Evolutionary conservation across 129 eudicot species (phyloP).

Genomic region (Arctium lappa): DNA sequence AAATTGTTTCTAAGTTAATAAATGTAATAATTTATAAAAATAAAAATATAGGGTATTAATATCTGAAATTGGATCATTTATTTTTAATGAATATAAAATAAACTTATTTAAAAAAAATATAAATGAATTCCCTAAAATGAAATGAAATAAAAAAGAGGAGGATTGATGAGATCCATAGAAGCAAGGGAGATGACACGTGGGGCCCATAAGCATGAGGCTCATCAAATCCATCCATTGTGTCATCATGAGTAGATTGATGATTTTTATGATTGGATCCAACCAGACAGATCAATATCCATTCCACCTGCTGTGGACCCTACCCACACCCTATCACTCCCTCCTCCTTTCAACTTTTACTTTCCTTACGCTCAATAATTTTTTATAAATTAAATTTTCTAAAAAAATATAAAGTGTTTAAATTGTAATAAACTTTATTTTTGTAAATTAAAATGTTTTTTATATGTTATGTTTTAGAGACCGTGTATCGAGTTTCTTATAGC

Average conservation of each 20-base stretch:
- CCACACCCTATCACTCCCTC: slow-evolving; percentile 19
- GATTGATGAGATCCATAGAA: slow-evolving; percentile 26
- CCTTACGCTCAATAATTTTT: background rate
- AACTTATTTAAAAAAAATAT: background rate
- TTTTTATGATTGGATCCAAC: slow-evolving; percentile 49
- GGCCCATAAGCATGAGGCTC: slow-evolving; percentile 26
- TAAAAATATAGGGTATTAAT: background rate
- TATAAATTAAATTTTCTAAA: background rate
- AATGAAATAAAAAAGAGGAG: background rate
- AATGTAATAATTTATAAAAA: too few relatives aligned
- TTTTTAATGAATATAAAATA: background rate
- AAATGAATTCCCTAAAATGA: background rate
- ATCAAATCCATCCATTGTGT: slow-evolving; percentile 45
- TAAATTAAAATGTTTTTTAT: too few relatives aligned
- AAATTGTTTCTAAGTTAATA: too few relatives aligned
- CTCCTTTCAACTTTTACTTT: slow-evolving; percentile 13
- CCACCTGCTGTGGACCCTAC: slow-evolving; percentile 47
- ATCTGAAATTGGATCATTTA: background rate
- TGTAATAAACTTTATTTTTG: too few relatives aligned
- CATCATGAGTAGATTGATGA: slow-evolving; percentile 41
- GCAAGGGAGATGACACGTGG: slow-evolving; percentile 1
- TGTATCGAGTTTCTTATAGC: too few relatives aligned
- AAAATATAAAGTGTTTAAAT: too few relatives aligned
- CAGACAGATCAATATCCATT: slow-evolving; percentile 37
- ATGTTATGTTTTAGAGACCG: too few relatives aligned